Conservation (phyloP, 208 protist genomes). For the Herpetomonas muscarum region DNA sequence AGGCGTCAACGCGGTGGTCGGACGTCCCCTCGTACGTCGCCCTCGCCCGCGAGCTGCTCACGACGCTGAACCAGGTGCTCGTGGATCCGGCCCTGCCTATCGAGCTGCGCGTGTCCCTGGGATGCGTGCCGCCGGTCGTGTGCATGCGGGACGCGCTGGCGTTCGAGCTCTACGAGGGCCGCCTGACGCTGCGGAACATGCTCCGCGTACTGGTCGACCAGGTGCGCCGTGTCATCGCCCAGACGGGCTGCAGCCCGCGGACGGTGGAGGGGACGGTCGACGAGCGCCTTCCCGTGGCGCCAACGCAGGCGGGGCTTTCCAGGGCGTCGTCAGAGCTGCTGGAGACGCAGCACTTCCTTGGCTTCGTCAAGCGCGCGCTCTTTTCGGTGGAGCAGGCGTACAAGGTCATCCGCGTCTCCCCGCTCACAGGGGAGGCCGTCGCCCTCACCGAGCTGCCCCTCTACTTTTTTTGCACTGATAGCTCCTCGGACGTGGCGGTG, state of each 20-base stretch:
- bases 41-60: constrained; percentile 33
- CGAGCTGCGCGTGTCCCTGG: constrained; percentile 37
- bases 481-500: constrained; percentile 8
- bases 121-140: constrained; percentile 36
- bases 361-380: constrained; percentile 28
- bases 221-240: too few relatives aligned
- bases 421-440: constrained; percentile 53
- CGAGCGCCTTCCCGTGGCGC: neutral
- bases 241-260: constrained; percentile 21
- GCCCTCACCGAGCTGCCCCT: constrained; percentile 65
- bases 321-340: constrained; percentile 2
- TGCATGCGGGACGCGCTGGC: constrained; percentile 36
- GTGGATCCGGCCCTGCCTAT: constrained; percentile 23
- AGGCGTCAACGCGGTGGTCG: constrained; percentile 28
- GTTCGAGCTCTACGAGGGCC: constrained; percentile 59
- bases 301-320: neutral
- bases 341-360: constrained; percentile 20
- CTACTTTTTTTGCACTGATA: constrained; percentile 31
- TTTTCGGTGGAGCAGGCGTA: constrained; percentile 53
- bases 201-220: constrained; percentile 22
- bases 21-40: constrained; percentile 48
- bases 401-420: constrained; percentile 33
- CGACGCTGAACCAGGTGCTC: constrained; percentile 31
- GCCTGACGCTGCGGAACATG: constrained; percentile 45
- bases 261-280: constrained; percentile 1